Percentiles rank a stretch among this genome's conserved stretches.
Conservation (phyloP, 2,329 filamentous ascomycete genomes). For the Stemphylium beticola region DNA sequence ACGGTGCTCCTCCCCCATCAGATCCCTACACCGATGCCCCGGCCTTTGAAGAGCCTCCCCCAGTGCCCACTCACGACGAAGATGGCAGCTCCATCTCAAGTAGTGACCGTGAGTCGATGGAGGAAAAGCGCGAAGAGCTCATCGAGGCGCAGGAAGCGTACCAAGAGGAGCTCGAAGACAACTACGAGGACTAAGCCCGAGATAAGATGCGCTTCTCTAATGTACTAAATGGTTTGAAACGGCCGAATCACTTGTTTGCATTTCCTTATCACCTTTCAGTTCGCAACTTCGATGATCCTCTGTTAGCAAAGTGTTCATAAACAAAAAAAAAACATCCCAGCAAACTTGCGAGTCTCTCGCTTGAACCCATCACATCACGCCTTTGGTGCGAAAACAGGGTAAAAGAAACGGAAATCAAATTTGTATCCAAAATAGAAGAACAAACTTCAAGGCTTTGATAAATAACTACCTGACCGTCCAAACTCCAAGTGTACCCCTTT, state of each 20-base stretch:
- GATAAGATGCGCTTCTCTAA: not conserved
- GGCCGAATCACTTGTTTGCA: not conserved
- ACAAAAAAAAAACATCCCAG: no score
- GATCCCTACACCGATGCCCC: slow-evolving; percentile 22
- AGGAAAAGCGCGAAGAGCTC: slow-evolving; percentile 61
- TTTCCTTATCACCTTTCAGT: not conserved
- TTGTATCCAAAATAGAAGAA: no score
- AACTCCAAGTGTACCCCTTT: no score
- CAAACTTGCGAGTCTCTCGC: no score
- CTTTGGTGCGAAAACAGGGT: no score
- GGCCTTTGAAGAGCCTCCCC: slow-evolving; percentile 36
- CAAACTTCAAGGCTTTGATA: no score
- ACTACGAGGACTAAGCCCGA: slow-evolving; percentile 31
- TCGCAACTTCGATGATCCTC: no score
- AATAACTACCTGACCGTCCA: no score
- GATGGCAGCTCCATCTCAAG: slow-evolving; percentile 49
- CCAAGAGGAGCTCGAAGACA: slow-evolving; percentile 53
- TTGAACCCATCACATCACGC: no score
- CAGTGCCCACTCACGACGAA: slow-evolving; percentile 52
- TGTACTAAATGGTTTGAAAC: no score
- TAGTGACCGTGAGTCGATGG: slow-evolving; percentile 50
- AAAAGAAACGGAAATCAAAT: no score
- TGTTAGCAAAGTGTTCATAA: no score
- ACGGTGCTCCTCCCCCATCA: slow-evolving; percentile 17
- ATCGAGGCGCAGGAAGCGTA: slow-evolving; percentile 62